Evolutionary conservation across 306 rosid species (phyloP).

Genomic region (Lathyrus oleraceus): DNA sequence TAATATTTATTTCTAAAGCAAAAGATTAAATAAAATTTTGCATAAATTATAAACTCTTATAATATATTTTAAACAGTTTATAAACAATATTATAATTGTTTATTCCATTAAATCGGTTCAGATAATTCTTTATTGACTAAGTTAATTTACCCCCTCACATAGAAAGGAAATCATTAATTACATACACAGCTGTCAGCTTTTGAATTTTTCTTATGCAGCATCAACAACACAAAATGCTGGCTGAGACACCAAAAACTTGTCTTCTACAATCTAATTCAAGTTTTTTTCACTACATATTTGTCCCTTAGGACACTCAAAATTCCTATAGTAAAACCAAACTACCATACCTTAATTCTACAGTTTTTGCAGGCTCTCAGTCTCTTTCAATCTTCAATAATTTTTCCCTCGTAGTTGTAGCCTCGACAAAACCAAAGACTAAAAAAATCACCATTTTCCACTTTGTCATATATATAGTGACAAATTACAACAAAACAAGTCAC

Average conservation of each 20-base stretch:
- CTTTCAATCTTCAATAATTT: neutral
- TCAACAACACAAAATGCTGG: neutral
- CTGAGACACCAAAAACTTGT: slow-evolving; percentile 14
- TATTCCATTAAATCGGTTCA: too few relatives aligned
- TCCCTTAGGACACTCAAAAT: neutral
- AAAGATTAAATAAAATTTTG: too few relatives aligned
- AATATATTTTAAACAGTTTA: too few relatives aligned
- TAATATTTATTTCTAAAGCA: too few relatives aligned
- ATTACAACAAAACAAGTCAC: neutral
- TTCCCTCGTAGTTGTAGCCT: slow-evolving; percentile 37
- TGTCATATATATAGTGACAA: neutral
- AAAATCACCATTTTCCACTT: slow-evolving; percentile 11
- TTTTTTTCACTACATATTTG: neutral
- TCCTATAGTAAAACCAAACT: neutral
- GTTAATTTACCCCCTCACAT: too few relatives aligned
- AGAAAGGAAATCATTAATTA: too few relatives aligned
- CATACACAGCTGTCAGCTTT: neutral
- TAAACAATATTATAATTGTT: too few relatives aligned
- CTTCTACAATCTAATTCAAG: neutral
- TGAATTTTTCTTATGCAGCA: slow-evolving; percentile 6
- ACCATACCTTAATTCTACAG: neutral
- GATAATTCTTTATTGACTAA: too few relatives aligned
- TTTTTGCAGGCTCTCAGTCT: slow-evolving; percentile 31
- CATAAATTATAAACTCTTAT: too few relatives aligned
- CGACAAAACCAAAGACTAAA: slow-evolving; percentile 29